Base-by-base conservation (phyloP, 2,329 filamentous ascomycete genomes). In the Fusarium caatingaense region DNA sequence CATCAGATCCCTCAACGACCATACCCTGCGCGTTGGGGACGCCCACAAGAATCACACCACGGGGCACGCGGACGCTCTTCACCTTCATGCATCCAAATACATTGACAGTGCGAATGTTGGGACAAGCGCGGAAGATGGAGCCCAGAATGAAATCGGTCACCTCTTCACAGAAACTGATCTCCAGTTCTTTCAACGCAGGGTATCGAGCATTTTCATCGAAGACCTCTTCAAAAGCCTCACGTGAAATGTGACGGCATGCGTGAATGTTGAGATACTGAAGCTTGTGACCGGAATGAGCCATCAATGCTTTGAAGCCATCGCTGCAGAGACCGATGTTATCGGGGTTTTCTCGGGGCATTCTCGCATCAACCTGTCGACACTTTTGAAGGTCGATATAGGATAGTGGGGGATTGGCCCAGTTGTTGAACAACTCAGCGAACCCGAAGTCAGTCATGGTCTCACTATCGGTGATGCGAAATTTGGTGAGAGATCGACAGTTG, bases 381-480 rank as follows among this genome's bases (percentile, higher is more conserved):
- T 91, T 90, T 72, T 92, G 90, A 18, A 98, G 79, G 77, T 98
- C 93, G 56, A 94, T 80, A 69, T 89, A 89, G 3, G 81, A 81
- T 10, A 98, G 83, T 0, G 91, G 86, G 4, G 88, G 88, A 75
- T 97, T 97, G 10, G 81, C 74, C 94, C 94, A 97, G 65, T 84
- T 81, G 1, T 82, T 88, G 80, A 98, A 98, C 12, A 98, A 86
- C 2, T 84, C 80, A 3, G 83, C 86, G 69, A 94, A 95, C 4
- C 87, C 93, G 6, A 84, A 84, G 77, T 98, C 94, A 0, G 92
- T 94, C 80, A 92, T 91, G 13, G 83, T 80, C 72, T 91, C 87
- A 78, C 93, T 97, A 69, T 93, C 90, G 1, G 90, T 92, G 72
- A 98, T 88, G 53, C 94, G 92, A 20, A 98, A 86, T 77, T 98